phyloP scores from a whole-genome alignment of 345 rosid genomes.

The Citrus cavaleriei region DNA sequence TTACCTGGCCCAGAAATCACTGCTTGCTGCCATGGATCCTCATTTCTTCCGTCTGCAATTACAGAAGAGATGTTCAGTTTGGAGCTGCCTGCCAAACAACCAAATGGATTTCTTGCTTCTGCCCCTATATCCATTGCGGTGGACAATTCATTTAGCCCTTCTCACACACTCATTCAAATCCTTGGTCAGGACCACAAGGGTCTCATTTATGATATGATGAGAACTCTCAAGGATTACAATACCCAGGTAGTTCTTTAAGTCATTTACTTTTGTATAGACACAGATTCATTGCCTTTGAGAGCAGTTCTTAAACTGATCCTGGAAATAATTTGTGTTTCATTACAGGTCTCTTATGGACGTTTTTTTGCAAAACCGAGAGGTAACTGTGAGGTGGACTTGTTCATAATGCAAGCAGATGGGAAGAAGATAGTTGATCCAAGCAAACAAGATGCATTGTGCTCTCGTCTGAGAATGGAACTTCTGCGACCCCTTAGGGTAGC shows the following conservation, averaged over 20 bases:
- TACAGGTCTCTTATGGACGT: slow-evolving; percentile 63
- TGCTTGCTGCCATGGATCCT: slow-evolving; percentile 55
- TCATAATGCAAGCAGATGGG: slow-evolving; percentile 60
- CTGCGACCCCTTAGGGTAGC: slow-evolving; percentile 54
- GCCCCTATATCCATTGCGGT: slow-evolving; percentile 34
- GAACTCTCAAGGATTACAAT: slow-evolving; percentile 63
- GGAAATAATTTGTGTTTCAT: neutral
- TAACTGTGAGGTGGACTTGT: slow-evolving; percentile 53
- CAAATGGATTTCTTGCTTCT: slow-evolving; percentile 34
- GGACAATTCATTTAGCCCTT: slow-evolving; percentile 58
- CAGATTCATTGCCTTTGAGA: neutral
- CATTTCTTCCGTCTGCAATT: slow-evolving; percentile 55
- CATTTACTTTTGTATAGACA: neutral
- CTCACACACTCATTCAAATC: slow-evolving; percentile 57
- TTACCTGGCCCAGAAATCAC: slow-evolving; percentile 44
- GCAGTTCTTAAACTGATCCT: neutral
- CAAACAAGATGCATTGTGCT: slow-evolving; percentile 52
- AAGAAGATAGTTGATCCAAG: slow-evolving; percentile 57
- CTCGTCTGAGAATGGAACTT: slow-evolving; percentile 65
- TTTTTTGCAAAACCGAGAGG: slow-evolving; percentile 45
- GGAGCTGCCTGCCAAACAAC: slow-evolving; percentile 34
- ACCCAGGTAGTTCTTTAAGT: slow-evolving; percentile 40
- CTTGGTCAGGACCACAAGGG: slow-evolving; percentile 71
- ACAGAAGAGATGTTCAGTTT: slow-evolving; percentile 46
- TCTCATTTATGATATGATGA: slow-evolving; percentile 61